Conservation (phyloP, 805 yeast species). For the Tetrapisispora arboricola region DNA sequence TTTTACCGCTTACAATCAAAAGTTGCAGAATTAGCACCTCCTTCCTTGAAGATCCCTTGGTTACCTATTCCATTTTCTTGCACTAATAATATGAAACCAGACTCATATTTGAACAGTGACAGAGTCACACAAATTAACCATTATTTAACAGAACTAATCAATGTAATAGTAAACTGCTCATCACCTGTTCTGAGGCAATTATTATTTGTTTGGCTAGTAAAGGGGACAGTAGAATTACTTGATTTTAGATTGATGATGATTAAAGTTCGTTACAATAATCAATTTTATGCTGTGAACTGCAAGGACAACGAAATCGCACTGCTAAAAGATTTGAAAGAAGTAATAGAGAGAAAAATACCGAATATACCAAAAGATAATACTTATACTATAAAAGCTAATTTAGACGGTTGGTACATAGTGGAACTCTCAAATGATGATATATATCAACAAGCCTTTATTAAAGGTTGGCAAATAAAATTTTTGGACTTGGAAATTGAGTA, state of each 20-base stretch:
- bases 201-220: slow-evolving; percentile 2
- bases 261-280: slow-evolving; percentile 12
- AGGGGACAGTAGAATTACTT: neutral
- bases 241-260: slow-evolving; percentile 7
- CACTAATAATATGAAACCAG: slow-evolving; percentile 1
- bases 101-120: neutral
- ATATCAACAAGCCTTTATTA: slow-evolving; percentile 8
- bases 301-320: slow-evolving; percentile 7
- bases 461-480: slow-evolving; percentile 5
- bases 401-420: slow-evolving; percentile 17
- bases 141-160: neutral
- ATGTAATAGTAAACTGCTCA: neutral
- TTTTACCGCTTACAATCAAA: slow-evolving; percentile 16
- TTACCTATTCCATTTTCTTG: slow-evolving; percentile 3
- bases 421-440: slow-evolving; percentile 10
- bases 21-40: slow-evolving; percentile 2
- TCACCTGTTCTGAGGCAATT: slow-evolving; percentile 3
- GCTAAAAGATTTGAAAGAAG: slow-evolving; percentile 7
- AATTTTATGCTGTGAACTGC: slow-evolving; percentile 16
- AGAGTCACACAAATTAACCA: neutral
- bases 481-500: slow-evolving; percentile 5
- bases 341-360: neutral
- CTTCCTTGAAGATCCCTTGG: neutral
- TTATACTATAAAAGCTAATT: slow-evolving; percentile 5
- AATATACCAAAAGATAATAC: neutral